A percentile compares a stretch with the other conserved stretches of the same genome.
Conservation (phyloP, 805 yeast species). For the Nematodospora valgi region DNA sequence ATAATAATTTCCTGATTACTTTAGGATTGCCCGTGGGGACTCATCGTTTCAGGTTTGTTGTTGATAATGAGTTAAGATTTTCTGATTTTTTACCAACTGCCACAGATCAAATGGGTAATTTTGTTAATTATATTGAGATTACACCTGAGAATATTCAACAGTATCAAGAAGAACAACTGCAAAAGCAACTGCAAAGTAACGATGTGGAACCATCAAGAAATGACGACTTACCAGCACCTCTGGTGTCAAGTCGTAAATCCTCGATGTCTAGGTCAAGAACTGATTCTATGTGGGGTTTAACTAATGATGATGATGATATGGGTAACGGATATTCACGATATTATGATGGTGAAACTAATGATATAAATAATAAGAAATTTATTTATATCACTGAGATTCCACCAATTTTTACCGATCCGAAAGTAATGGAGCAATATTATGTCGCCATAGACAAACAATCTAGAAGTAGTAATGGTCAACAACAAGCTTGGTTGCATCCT, state of each 20-base stretch:
- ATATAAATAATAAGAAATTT: constrained; percentile 12
- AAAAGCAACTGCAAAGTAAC: constrained; percentile 7
- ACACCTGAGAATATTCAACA: constrained; percentile 37
- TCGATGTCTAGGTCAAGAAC: constrained; percentile 34
- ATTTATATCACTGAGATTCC: constrained; percentile 70
- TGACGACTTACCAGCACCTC: constrained; percentile 7
- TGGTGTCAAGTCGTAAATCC: constrained; percentile 22
- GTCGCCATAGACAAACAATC: constrained; percentile 70
- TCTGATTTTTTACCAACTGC: constrained; percentile 93
- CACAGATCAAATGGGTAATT: constrained; percentile 94
- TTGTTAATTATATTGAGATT: constrained; percentile 87
- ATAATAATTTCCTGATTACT: constrained; percentile 60
- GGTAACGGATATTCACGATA: constrained; percentile 77
- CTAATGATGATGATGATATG: constrained; percentile 75
- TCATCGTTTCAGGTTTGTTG: constrained; percentile 89
- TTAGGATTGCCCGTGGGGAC: constrained; percentile 85
- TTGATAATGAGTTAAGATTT: constrained; percentile 87
- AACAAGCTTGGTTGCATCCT: constrained; percentile 76
- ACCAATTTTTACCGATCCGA: constrained; percentile 79
- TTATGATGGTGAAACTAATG: constrained; percentile 52
- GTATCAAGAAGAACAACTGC: constrained; percentile 13
- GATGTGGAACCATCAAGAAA: constrained; percentile 2
- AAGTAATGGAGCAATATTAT: constrained; percentile 84
- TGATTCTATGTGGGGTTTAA: constrained; percentile 62
- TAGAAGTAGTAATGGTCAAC: constrained; percentile 51